A percentile compares a stretch with the other conserved stretches of the same genome.
phyloP scores from a whole-genome alignment of 495 filamentous ascomycete species.

The Symbiotaphrina buchneri region DNA sequence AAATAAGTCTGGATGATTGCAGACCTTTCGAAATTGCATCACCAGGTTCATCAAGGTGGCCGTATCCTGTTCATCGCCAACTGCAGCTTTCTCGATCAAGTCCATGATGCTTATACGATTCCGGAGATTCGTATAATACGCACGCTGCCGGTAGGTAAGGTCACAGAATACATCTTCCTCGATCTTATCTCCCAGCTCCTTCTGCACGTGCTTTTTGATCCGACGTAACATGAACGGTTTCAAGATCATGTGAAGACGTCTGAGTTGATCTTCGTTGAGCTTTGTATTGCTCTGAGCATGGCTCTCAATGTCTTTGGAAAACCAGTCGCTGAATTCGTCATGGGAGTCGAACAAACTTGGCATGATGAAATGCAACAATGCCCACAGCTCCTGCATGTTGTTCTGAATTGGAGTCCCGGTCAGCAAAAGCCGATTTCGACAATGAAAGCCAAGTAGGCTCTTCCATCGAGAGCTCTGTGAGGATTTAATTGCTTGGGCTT shows the following conservation, averaged over 20 bases:
- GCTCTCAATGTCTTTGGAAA: conserved; percentile 97
- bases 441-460: conserved; percentile 78
- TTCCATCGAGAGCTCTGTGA: conserved; percentile 95
- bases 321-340: conserved; percentile 99
- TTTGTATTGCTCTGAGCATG: conserved; percentile 98
- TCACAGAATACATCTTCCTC: conserved; percentile 93
- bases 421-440: conserved; percentile 80
- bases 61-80: conserved; percentile 85
- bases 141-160: conserved; percentile 91
- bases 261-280: conserved; percentile 91
- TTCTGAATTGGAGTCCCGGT: conserved; percentile 98
- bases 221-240: conserved; percentile 99
- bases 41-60: conserved; percentile 97
- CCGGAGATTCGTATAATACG: conserved; percentile 70
- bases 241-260: conserved; percentile 92
- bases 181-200: conserved; percentile 96
- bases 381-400: conserved; percentile 99
- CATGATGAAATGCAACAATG: conserved; percentile 97
- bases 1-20: conserved; percentile 94
- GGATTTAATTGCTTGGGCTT: conserved; percentile 97
- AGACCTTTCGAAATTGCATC: conserved; percentile 99
- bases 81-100: conserved; percentile 86
- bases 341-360: conserved; percentile 94
- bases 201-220: conserved; percentile 98
- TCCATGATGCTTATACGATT: conserved; percentile 99